Percentiles rank a stretch among this genome's conserved stretches.
These are phyloP conservation scores for Mercurialis annua DNA, from an alignment of 345 rosid species.

Conservation along the genomic window DNA sequence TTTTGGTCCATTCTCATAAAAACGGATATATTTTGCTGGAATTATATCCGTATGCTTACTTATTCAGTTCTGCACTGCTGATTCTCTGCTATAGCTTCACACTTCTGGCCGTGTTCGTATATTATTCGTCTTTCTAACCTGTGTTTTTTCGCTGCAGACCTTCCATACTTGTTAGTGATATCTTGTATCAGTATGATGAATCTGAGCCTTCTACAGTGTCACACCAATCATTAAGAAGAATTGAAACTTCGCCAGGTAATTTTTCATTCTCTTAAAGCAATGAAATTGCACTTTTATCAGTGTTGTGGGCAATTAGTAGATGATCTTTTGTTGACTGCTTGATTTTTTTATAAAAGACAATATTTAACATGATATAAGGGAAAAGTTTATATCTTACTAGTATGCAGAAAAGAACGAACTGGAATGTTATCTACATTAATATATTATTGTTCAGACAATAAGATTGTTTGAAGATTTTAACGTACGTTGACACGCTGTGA, in stretches of 20 bases:
- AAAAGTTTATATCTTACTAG: neutral
- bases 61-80: no score
- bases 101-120: neutral
- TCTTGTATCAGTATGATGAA: constrained; percentile 48
- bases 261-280: neutral
- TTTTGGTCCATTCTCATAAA: neutral
- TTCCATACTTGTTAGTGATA: constrained; percentile 68
- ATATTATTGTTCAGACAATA: no score
- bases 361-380: neutral
- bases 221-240: constrained; percentile 48
- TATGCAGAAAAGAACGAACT: neutral
- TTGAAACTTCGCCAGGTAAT: constrained; percentile 47
- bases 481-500: neutral
- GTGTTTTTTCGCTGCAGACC: constrained; percentile 45
- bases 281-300: neutral
- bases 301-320: neutral
- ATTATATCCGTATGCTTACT: neutral
- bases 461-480: neutral
- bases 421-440: neutral
- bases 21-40: neutral
- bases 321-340: neutral
- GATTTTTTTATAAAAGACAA: no score
- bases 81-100: neutral
- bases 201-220: constrained; percentile 33
- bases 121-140: neutral